Evolutionary conservation across 164 flowering plant genomes (phyloP), one percentile per base, ranked within the genome.

Genomic region (Kingdonia uniflora): DNA sequence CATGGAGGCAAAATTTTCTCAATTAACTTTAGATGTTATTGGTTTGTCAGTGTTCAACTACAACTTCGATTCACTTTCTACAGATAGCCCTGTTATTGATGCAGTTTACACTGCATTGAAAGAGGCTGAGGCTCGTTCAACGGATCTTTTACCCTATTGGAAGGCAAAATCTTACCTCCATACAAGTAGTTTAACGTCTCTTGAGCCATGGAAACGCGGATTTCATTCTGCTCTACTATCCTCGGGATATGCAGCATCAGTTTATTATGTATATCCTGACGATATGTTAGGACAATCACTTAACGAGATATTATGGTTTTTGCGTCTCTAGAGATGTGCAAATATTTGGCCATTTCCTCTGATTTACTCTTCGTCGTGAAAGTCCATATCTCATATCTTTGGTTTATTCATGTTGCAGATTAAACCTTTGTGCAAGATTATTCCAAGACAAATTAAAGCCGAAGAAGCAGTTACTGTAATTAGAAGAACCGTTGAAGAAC

Each of bases 371-470:
- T n/a, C n/a, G n/a, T n/a, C n/a, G n/a, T n/a, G n/a, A n/a, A n/a
- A n/a, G n/a, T n/a, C n/a, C n/a, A n/a, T n/a, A n/a, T n/a, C 20
- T n/a, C 14, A 20, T n/a, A 6, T 16, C 2, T 23, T 12, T 24
- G 25, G 14, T 50, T 14, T 43, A 14, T 52, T 44, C 17, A 20
- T 60, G 10, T 53, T 59, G 61, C 77, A 87, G 97, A 50, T 91
- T 65, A 45, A 73, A 42, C 65, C 70, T 52, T 66, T 85, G 65
- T 70, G 96, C 71, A 85, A 83, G 72, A 64, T 87, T 42, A 65
- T 85, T 53, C 96, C 94, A 13, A 75, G 98, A 65, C 96, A 91
- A 68, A 67, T 85, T 61, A 87, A 85, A 76, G 98, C 98, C 38
- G 92, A 79, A 69, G 75, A 78, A 14, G 92, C 98, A 1, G 96